Evolutionary conservation across 2,329 filamentous ascomycete species (phyloP), one percentile per base, ranked within the genome.

Genomic region (Knufia petricola): DNA sequence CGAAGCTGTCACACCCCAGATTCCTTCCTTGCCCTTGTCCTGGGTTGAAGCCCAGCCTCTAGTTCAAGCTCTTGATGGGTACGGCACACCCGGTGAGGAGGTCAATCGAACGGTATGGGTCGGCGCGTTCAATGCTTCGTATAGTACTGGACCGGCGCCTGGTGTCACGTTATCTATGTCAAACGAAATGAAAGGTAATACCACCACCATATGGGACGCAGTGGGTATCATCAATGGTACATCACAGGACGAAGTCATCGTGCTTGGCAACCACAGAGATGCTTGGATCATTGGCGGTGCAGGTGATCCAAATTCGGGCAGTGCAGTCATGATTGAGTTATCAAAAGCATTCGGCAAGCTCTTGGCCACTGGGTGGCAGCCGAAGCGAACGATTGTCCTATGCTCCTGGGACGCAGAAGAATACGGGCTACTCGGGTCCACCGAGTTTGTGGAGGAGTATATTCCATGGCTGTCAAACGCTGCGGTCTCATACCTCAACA

Each of bases 391-490:
- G 0, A 87, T 96, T 49, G 86, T 95, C 34, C 90, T 95, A 61
- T 88, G 85, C 79, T 83, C 78, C 63, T 87, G 83, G 84, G 84
- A 87, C 54, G 83, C 82, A 26, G 84, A 87, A 66, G 88, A 95
- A 65, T 94, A 95, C 56, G 87, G 85, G 0, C 74, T 95, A 3
- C 66, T 95, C 12, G 89, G 89, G 3, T 87, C 82, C 46, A 94
- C 89, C 0, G 89, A 95, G 62, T 95, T 88, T 87, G 87, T 95
- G 0, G 88, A 95, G 62, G 87, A 95, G 56, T 87, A 86, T 59
- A 67, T 94, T 0, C 83, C 85, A 0, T 94, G 87, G 87, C 75
- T 95, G 10, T 74, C 75, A 2, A 73, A 74, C 3, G 75, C 84
- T 34, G 84, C 81, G 49, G 77, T 95, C 13, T 87, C 87, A 8